Evolutionary conservation across 331 rosid genomes (phyloP).

Genomic region (Malus hybrid): DNA sequence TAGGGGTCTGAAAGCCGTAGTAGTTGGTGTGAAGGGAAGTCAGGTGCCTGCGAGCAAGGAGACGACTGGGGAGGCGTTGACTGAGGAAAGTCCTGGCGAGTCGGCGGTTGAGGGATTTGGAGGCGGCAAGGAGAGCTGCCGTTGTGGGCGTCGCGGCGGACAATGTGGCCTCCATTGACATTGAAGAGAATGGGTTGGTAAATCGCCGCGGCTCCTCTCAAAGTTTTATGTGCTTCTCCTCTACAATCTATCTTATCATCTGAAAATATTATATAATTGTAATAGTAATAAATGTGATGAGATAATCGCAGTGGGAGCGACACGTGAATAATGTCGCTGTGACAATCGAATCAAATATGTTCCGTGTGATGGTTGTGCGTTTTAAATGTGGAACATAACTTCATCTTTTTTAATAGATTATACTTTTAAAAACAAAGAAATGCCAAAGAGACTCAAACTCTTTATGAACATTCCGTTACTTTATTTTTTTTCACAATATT

Average conservation of each 20-base stretch:
- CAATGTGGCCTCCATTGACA: slow-evolving; percentile 43
- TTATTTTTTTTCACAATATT: no score
- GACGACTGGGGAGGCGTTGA: slow-evolving; percentile 13
- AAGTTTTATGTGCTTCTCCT: no score
- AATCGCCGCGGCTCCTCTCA: no score
- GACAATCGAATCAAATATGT: background rate
- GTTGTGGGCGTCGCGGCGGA: slow-evolving; percentile 29
- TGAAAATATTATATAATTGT: no score
- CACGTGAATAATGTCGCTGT: no score
- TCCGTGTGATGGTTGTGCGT: background rate
- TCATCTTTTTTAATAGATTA: no score
- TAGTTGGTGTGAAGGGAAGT: slow-evolving; percentile 5
- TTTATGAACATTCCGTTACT: fast-evolving
- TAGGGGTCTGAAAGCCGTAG: slow-evolving; percentile 18
- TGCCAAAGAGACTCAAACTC: no score
- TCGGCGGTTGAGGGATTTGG: slow-evolving; percentile 41
- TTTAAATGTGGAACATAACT: background rate
- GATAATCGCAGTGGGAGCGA: background rate
- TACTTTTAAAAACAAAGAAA: no score
- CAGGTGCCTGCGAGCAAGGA: slow-evolving; percentile 27
- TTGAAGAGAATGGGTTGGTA: no score
- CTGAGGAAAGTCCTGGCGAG: slow-evolving; percentile 18
- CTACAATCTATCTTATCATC: no score
- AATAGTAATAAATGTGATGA: background rate
- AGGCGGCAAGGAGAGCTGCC: slow-evolving; percentile 21